phyloP scores from a whole-genome alignment of 177 flowering plant genomes.

The Telopea speciosissima region DNA sequence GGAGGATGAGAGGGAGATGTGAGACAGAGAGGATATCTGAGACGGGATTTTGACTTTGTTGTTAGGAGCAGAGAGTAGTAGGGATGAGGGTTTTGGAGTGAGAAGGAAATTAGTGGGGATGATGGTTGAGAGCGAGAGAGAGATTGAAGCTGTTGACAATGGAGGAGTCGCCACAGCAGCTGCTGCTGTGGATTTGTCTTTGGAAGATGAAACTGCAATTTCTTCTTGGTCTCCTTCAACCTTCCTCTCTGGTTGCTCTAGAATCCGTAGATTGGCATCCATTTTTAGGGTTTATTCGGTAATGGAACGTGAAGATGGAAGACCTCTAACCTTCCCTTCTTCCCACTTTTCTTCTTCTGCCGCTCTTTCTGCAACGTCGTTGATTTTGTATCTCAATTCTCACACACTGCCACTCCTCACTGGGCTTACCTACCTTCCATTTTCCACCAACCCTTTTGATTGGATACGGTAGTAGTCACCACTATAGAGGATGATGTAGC shows the following conservation, averaged over 20 bases:
- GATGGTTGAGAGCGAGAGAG: slow-evolving; percentile 47
- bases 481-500: too few species aligned
- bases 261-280: slow-evolving; percentile 12
- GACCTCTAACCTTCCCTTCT: not conserved
- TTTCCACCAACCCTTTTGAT: too few species aligned
- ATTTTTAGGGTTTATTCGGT: slow-evolving; percentile 3
- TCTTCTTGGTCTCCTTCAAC: slow-evolving; percentile 1
- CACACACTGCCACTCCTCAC: too few species aligned
- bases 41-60: slow-evolving; percentile 51
- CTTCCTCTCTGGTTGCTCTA: slow-evolving; percentile 5
- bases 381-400: too few species aligned
- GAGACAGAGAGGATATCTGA: slow-evolving; percentile 49
- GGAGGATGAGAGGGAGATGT: slow-evolving; percentile 27
- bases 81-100: slow-evolving; percentile 30
- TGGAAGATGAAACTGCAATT: slow-evolving; percentile 1
- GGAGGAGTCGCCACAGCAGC: slow-evolving; percentile 12
- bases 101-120: slow-evolving; percentile 44
- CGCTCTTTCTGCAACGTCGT: too few species aligned
- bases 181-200: not conserved
- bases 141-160: slow-evolving; percentile 37
- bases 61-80: slow-evolving; percentile 26
- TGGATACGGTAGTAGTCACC: too few species aligned
- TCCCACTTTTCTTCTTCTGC: not conserved
- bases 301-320: not conserved
- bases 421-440: too few species aligned